Base-by-base conservation (phyloP, 2,329 filamentous ascomycete genomes). In the Fusarium falciforme region DNA sequence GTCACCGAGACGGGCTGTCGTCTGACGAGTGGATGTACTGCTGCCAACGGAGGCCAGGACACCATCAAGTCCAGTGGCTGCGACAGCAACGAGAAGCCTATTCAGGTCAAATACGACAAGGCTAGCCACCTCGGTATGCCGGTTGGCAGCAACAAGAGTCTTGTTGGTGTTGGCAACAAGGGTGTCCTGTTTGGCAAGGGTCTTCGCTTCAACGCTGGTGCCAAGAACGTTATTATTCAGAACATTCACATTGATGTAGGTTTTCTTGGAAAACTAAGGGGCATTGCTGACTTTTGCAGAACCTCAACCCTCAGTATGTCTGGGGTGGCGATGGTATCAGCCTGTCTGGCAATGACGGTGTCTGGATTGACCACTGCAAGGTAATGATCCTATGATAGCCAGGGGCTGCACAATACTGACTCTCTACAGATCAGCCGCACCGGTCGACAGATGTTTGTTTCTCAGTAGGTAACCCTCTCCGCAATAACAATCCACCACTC, bases 361-460 rank as follows among this genome's bases (percentile, higher is more conserved):
- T 83, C 54, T 83, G 81, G 81, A 81, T 83, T 61, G 82, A 83
- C 55, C 81, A 82, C 54, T 79, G 79, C 77, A 85, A 84, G 68
- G 73, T 80, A 55, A 52, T 35, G 47, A 6, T 11, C 27, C 2
- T 10, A 16, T 5, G 6, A 35, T 16, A 8, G 6, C 4, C 11
- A 9, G 5, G 12, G 27, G 1, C 1, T 33, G 11, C 5, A 31
- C 2, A 52, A 20, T n/a, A 54, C 49, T 55, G 2, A 55, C 29
- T 6, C 31, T 5, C 6, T 3, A 12, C 17, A 55, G 49, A 17
- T 55, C 6, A 55, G 49, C 27, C 49, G 29, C 11, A 22, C 49
- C 58, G 85, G 84, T 9, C 83, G 85, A 63, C 85, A 86, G 79
- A 82, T 85, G 74, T 78, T 86, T 44, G 72, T 76, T 9, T 75